Evolutionary conservation across 78 protist species (phyloP), one percentile per base, ranked within the genome.

Genomic region (Pigoraptor vietnamica): DNA sequence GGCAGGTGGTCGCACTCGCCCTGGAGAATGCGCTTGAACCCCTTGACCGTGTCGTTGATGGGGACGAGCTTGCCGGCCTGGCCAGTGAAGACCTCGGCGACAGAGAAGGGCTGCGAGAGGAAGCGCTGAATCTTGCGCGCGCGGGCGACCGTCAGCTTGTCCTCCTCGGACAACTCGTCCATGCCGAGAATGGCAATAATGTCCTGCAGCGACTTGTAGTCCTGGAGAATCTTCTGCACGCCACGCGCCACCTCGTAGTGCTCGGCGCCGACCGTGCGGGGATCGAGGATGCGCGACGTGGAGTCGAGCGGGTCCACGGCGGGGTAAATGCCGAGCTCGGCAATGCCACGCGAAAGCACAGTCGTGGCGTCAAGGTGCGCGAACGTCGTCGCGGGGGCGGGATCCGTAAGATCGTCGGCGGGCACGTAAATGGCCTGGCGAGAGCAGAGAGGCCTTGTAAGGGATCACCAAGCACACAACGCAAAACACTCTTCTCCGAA

Each of bases 331-430:
- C 99, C 99, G 87, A 96, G 92, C 95, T 99, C 99, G 56, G 99
- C 97, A 90, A 98, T 96, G 39, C 91, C 90, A 82, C 99, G 99
- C 55, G 98, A 96, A 39, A 99, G 96, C 95, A 99, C 99, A 86
- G 99, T 98, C 90, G 99, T 99, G 90, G 99, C 99, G 92, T 99
- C 99, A 88, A 99, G 84, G 90, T 99, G 99, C 25, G 99, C 97
- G 94, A 99, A 99, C 92, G 99, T 98, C 92, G 99, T 99, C 92
- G 99, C 99, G 82, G 99, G 99, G 94, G 99, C 99, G 40, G 99
- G 99, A 92, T 98, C 99, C 86, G 99, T 98, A 87, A 99, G 92
- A 95, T 99, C 99, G 82, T 99, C 99, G 92, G 99, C 99, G 38
- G 99, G 99, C 96, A 99, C 99, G 97, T 99, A 99, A 88, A 99